Percentiles rank a stretch among this genome's conserved stretches.
Evolutionary conservation across 257 asterid genomes (phyloP).

Genomic region (Scutellaria baicalensis): DNA sequence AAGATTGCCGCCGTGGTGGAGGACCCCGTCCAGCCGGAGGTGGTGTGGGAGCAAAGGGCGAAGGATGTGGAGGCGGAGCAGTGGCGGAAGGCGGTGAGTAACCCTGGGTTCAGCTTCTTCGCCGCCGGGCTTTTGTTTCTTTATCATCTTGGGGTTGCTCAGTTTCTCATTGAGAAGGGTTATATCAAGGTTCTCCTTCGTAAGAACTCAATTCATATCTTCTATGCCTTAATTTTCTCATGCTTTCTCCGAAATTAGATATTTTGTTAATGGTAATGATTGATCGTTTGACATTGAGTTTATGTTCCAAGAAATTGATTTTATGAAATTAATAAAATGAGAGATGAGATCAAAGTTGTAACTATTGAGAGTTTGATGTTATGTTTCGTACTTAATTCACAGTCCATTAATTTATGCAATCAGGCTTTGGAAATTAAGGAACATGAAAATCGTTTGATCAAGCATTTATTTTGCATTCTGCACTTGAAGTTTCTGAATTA

Average conservation of each 20-base stretch:
- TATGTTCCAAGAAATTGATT: neutral
- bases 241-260: neutral
- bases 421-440: neutral
- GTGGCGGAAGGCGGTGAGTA: slow-evolving; percentile 53
- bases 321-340: neutral
- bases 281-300: neutral
- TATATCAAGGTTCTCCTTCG: slow-evolving; percentile 64
- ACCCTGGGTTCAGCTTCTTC: slow-evolving; percentile 96
- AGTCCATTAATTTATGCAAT: neutral
- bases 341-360: neutral
- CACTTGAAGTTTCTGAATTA: too few species aligned
- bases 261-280: neutral
- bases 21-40: slow-evolving; percentile 81
- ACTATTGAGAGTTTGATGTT: too few species aligned
- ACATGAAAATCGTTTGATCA: neutral
- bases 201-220: slow-evolving; percentile 10
- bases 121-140: slow-evolving; percentile 98
- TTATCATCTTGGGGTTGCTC: slow-evolving; percentile 93
- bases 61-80: slow-evolving; percentile 90
- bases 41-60: slow-evolving; percentile 84
- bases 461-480: too few species aligned
- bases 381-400: neutral
- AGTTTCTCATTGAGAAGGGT: slow-evolving; percentile 71
- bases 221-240: neutral
- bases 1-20: slow-evolving; percentile 56